These are phyloP conservation scores for Cadophora sp. DNA, from an alignment of 2,329 filamentous ascomycete species.

Conservation along the genomic window DNA sequence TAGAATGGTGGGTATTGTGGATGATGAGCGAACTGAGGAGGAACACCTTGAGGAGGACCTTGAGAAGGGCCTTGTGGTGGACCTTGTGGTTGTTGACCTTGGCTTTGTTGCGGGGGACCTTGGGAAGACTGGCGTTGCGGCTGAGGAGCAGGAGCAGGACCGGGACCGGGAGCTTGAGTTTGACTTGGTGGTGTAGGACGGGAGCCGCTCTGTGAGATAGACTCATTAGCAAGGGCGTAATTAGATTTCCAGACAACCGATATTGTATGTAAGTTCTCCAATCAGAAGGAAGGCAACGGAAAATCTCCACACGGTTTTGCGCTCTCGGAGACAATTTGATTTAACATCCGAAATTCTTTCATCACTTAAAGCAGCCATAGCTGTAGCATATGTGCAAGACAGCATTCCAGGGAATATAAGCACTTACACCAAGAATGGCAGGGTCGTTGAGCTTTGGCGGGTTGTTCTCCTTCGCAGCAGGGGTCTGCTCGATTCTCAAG, in stretches of 20 bases:
- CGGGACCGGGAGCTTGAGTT: slow-evolving; percentile 20
- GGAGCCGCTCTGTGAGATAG: slow-evolving; percentile 54
- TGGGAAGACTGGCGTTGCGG: slow-evolving; percentile 28
- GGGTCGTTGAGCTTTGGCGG: slow-evolving; percentile 90
- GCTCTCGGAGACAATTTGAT: slow-evolving; percentile 83
- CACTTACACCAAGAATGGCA: slow-evolving; percentile 95
- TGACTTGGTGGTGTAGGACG: slow-evolving; percentile 39
- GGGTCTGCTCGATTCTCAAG: slow-evolving; percentile 86
- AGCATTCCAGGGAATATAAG: slow-evolving; percentile 6
- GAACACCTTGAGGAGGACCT: slow-evolving; percentile 27
- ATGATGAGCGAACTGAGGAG: slow-evolving; percentile 47
- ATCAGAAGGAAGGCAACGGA: slow-evolving; percentile 99
- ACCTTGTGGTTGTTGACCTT: slow-evolving; percentile 24
- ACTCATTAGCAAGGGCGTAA: slow-evolving; percentile 33
- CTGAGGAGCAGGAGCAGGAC: slow-evolving; percentile 26
- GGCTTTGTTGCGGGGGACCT: slow-evolving; percentile 27
- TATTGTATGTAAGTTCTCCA: slow-evolving; percentile 32
- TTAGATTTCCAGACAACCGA: slow-evolving; percentile 6
- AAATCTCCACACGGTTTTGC: slow-evolving; percentile 92
- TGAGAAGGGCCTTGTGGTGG: slow-evolving; percentile 28
- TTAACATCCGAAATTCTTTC: slow-evolving; percentile 98
- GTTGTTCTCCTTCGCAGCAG: slow-evolving; percentile 75
- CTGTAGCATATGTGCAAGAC: slow-evolving; percentile 2
- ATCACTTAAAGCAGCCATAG: slow-evolving; percentile 67
- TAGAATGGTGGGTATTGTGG: slow-evolving; percentile 50